Evolutionary conservation across 2,329 filamentous ascomycete species (phyloP).

Genomic region (Leptodontidium sp.): DNA sequence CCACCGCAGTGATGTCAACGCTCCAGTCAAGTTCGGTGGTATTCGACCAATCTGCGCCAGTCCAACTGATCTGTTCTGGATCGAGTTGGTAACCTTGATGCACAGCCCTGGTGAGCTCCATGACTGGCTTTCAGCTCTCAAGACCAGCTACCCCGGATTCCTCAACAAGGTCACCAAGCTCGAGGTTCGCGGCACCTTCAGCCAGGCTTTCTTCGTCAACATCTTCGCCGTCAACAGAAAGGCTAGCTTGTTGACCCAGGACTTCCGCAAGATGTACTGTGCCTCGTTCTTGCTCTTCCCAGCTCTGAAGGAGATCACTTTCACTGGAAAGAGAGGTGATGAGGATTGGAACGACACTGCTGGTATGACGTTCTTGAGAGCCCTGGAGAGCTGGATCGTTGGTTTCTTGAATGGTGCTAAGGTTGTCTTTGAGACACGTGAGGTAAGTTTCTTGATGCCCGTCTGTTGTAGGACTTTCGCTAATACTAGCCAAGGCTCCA

Average conservation of each 20-base stretch:
- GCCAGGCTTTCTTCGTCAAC: not conserved
- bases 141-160: not conserved
- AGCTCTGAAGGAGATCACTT: slow-evolving; percentile 13
- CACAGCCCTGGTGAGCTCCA: not conserved
- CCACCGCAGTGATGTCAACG: not conserved
- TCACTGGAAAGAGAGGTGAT: not conserved
- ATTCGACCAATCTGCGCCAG: slow-evolving; percentile 1
- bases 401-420: not conserved
- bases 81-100: not conserved
- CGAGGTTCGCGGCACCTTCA: slow-evolving; percentile 2
- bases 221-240: not conserved
- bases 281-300: not conserved
- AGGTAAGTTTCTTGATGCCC: not conserved
- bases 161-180: not conserved
- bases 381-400: not conserved
- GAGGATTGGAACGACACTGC: not conserved
- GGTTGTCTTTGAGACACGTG: not conserved
- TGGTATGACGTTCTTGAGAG: not conserved
- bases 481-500: not conserved
- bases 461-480: not conserved
- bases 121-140: not conserved
- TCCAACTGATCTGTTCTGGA: not conserved
- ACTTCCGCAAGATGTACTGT: not conserved
- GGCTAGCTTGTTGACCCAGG: not conserved
- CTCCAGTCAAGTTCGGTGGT: not conserved